These are phyloP conservation scores for Heliocybe sulcata DNA, from an alignment of 1,284 basidiomycete species.

Conservation along the genomic window DNA sequence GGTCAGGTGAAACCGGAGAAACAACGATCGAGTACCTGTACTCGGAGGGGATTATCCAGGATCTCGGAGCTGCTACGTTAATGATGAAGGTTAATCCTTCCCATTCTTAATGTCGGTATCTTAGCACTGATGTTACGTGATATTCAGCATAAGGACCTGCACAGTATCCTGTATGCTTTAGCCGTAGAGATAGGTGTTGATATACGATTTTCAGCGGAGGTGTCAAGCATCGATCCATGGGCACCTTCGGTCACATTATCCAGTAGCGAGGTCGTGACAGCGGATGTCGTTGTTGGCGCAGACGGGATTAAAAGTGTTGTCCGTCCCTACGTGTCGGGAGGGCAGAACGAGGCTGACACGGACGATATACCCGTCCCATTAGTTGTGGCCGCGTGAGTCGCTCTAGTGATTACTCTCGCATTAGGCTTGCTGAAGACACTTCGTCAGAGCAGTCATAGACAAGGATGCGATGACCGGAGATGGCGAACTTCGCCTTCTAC, in stretches of 20 bases:
- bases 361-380: neutral
- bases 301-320: neutral
- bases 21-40: constrained; percentile 26
- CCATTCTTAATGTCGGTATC: neutral
- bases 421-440: too few species aligned
- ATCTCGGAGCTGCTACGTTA: constrained; percentile 29
- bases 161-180: constrained; percentile 1
- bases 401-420: neutral
- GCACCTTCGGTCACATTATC: neutral
- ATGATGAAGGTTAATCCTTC: constrained; percentile 23
- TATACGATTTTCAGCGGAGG: neutral
- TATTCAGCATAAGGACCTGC: neutral
- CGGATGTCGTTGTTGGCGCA: neutral
- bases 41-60: constrained; percentile 26
- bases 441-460: neutral
- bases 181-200: constrained; percentile 25
- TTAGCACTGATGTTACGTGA: neutral
- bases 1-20: constrained; percentile 25
- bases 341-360: neutral
- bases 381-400: neutral
- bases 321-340: neutral
- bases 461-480: neutral
- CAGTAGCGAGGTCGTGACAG: neutral
- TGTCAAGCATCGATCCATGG: neutral
- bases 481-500: neutral